A percentile compares a stretch with the other conserved stretches of the same genome.
phyloP scores from a whole-genome alignment of 2,329 filamentous ascomycete genomes.

The Colletotrichum neosansevieriae region DNA sequence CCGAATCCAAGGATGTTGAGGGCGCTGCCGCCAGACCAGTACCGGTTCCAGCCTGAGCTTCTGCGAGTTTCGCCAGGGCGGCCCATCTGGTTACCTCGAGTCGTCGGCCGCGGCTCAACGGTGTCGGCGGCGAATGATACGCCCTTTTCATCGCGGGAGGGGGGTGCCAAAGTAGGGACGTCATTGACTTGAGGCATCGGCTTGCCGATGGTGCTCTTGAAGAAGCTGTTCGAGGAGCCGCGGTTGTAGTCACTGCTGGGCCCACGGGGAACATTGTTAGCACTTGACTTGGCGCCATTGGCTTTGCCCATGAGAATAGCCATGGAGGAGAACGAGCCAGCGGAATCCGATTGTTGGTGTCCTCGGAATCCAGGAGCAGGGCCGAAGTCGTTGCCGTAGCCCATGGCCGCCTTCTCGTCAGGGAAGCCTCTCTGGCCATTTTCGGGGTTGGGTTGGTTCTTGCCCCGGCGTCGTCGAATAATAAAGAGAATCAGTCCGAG shows the following conservation, averaged over 20 bases:
- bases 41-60: slow-evolving; percentile 82
- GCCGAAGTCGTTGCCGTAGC: slow-evolving; percentile 55
- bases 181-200: slow-evolving; percentile 64
- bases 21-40: slow-evolving; percentile 80
- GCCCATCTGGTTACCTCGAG: slow-evolving; percentile 46
- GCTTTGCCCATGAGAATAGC: slow-evolving; percentile 72
- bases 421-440: slow-evolving; percentile 56
- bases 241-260: slow-evolving; percentile 68
- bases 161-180: slow-evolving; percentile 45
- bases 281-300: slow-evolving; percentile 48
- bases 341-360: slow-evolving; percentile 65
- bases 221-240: slow-evolving; percentile 65
- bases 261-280: slow-evolving; percentile 43
- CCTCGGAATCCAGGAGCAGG: slow-evolving; percentile 56
- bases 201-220: slow-evolving; percentile 73
- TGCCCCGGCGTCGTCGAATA: slow-evolving; percentile 68
- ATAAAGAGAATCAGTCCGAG: slow-evolving; percentile 80
- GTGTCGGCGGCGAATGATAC: slow-evolving; percentile 53
- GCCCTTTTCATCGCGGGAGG: slow-evolving; percentile 52
- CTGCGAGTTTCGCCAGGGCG: slow-evolving; percentile 62
- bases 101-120: slow-evolving; percentile 52
- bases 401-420: slow-evolving; percentile 70
- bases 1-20: slow-evolving; percentile 74
- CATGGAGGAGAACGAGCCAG: slow-evolving; percentile 72
- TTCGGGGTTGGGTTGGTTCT: slow-evolving; percentile 64